Conservation (phyloP, 2,329 filamentous ascomycete species). For the Alternaria hordeiaustralica region DNA sequence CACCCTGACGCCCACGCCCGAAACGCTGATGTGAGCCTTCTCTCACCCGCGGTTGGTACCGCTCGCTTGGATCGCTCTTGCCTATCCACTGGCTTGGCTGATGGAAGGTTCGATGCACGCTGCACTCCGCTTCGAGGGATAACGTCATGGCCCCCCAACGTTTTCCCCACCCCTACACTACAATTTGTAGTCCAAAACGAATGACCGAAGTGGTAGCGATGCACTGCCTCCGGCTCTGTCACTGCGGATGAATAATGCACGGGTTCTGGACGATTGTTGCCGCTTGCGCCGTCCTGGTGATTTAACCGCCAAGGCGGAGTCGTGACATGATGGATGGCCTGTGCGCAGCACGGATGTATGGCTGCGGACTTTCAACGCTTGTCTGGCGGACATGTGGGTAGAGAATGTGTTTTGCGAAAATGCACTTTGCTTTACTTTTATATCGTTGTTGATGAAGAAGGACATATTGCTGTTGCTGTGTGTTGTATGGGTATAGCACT, state of each 20-base stretch:
- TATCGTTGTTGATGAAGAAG: too few relatives aligned
- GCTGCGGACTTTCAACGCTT: background rate
- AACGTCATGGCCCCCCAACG: background rate
- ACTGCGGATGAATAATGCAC: background rate
- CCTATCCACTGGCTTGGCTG: conserved; percentile 2
- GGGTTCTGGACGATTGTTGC: background rate
- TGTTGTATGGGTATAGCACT: background rate
- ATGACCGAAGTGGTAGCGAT: background rate
- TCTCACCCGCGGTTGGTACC: background rate
- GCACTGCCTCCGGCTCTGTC: background rate
- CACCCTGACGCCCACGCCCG: too few relatives aligned
- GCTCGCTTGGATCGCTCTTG: background rate
- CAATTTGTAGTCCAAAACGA: background rate
- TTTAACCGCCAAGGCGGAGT: conserved; percentile 11
- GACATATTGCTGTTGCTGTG: background rate
- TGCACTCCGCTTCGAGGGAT: background rate
- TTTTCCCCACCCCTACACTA: background rate
- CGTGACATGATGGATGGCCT: background rate
- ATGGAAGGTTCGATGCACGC: conserved; percentile 5
- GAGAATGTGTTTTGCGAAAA: background rate
- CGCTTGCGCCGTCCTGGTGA: background rate
- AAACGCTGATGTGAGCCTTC: background rate
- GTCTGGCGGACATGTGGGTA: background rate
- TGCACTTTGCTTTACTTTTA: background rate
- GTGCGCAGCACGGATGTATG: background rate